phyloP scores from a whole-genome alignment of 768 basidiomycete genomes.

The Trametes punicea region DNA sequence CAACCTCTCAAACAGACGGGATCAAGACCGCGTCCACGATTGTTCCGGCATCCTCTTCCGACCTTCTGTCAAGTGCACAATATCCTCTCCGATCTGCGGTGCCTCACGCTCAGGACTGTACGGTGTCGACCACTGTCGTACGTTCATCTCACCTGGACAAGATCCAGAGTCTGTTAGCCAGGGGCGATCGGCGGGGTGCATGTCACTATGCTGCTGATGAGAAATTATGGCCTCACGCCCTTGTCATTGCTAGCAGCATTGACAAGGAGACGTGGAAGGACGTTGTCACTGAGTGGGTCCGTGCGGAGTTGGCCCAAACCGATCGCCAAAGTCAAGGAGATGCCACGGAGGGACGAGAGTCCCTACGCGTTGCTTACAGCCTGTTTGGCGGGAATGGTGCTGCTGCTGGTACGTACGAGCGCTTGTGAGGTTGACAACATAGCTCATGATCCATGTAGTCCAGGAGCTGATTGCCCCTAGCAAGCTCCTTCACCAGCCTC shows the following conservation, averaged over 20 bases:
- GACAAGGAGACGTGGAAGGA: conserved; percentile 95
- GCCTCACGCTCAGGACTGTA: conserved; percentile 40
- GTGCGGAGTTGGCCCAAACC: conserved; percentile 59
- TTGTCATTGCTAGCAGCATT: conserved; percentile 89
- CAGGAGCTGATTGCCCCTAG: conserved; percentile 66
- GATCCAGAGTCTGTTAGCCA: conserved; percentile 75
- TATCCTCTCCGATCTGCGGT: conserved; percentile 23
- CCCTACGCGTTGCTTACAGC: conserved; percentile 77
- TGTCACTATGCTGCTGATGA: conserved; percentile 86
- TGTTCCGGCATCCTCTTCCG: conserved; percentile 10
- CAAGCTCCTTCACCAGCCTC: conserved; percentile 24
- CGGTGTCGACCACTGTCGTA: conserved; percentile 58
- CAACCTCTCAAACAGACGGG: not conserved
- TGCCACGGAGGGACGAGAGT: conserved; percentile 67
- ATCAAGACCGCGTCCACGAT: not conserved
- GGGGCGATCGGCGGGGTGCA: conserved; percentile 83
- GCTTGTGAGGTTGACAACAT: not conserved
- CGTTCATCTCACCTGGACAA: conserved; percentile 65
- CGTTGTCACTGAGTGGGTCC: conserved; percentile 81
- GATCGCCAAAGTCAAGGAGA: conserved; percentile 14
- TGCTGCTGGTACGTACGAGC: conserved; percentile 53
- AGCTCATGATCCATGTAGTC: conserved; percentile 41
- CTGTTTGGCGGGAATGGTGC: conserved; percentile 82
- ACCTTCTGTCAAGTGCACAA: conserved; percentile 24
- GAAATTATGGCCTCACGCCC: conserved; percentile 92